Conservation (phyloP, 2,329 filamentous ascomycete genomes). For the Exophiala oligosperma region DNA sequence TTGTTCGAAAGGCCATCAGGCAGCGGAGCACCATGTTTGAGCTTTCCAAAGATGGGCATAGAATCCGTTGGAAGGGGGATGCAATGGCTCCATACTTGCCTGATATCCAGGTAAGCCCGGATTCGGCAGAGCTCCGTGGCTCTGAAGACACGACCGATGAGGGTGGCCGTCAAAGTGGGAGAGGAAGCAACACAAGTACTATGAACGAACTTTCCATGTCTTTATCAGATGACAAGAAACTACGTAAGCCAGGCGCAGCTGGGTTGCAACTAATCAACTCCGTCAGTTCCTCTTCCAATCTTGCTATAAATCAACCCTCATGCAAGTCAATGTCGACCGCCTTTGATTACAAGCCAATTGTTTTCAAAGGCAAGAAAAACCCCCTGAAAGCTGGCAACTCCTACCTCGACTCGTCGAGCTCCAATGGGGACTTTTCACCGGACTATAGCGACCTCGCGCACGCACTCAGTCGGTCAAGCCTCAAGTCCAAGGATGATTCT, state of each 20-base stretch:
- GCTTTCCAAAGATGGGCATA: slow-evolving; percentile 72
- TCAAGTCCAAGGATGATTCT: slow-evolving; percentile 43
- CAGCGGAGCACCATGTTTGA: slow-evolving; percentile 75
- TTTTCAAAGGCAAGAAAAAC: slow-evolving; percentile 41
- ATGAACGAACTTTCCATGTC: slow-evolving; percentile 40
- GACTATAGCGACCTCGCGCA: slow-evolving; percentile 48
- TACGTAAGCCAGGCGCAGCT: not conserved
- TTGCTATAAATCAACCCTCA: slow-evolving; percentile 10
- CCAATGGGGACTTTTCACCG: slow-evolving; percentile 49
- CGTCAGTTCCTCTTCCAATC: slow-evolving; percentile 11
- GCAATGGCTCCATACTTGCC: slow-evolving; percentile 63
- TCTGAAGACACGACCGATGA: slow-evolving; percentile 22
- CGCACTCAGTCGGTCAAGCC: slow-evolving; percentile 50
- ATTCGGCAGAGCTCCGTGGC: not conserved
- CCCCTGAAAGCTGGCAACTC: slow-evolving; percentile 42
- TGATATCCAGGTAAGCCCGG: slow-evolving; percentile 49
- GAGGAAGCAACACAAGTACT: slow-evolving; percentile 42
- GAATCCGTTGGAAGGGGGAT: slow-evolving; percentile 77
- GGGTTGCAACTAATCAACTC: slow-evolving; percentile 9
- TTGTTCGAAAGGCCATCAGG: slow-evolving; percentile 70
- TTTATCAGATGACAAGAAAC: slow-evolving; percentile 16
- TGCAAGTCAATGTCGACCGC: slow-evolving; percentile 15
- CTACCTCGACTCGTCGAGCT: slow-evolving; percentile 52
- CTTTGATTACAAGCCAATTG: slow-evolving; percentile 47
- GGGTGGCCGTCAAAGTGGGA: slow-evolving; percentile 49